phyloP scores from a whole-genome alignment of 495 filamentous ascomycete genomes.

The Hyaloscypha variabilis region DNA sequence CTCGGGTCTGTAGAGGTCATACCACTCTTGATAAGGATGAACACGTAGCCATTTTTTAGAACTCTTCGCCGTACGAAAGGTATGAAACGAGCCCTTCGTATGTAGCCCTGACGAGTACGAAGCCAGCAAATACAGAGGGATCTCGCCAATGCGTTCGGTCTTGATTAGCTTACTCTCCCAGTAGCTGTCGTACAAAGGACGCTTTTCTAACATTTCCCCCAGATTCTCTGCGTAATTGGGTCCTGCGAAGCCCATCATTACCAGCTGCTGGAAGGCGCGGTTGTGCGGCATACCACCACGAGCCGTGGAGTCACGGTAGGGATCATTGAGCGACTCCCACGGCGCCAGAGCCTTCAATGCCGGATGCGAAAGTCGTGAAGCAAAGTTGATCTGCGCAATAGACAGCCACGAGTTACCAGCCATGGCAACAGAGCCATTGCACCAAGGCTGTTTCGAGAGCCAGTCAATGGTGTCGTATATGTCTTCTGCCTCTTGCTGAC shows the following conservation, averaged over 20 bases:
- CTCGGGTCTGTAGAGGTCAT: neutral
- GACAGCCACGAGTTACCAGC: neutral
- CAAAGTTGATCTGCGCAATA: neutral
- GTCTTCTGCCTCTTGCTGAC: neutral
- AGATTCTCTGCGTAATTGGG: neutral
- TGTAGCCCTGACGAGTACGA: neutral
- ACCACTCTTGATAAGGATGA: neutral
- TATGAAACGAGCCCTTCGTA: neutral
- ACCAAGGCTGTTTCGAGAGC: neutral
- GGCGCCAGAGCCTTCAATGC: neutral
- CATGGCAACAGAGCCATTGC: neutral
- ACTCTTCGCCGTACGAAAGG: neutral
- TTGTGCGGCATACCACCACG: neutral
- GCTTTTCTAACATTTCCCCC: neutral
- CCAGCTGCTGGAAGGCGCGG: neutral
- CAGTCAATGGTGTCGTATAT: neutral
- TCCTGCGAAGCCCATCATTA: neutral
- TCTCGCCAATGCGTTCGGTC: neutral
- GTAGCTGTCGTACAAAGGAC: neutral
- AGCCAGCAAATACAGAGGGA: neutral
- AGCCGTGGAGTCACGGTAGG: neutral
- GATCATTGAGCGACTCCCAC: neutral
- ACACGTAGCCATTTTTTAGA: constrained; percentile 1
- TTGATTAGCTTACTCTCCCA: neutral
- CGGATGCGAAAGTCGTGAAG: neutral